phyloP scores from a whole-genome alignment of 768 basidiomycete genomes.

The Pseudohyphozyma bogoriensis region DNA sequence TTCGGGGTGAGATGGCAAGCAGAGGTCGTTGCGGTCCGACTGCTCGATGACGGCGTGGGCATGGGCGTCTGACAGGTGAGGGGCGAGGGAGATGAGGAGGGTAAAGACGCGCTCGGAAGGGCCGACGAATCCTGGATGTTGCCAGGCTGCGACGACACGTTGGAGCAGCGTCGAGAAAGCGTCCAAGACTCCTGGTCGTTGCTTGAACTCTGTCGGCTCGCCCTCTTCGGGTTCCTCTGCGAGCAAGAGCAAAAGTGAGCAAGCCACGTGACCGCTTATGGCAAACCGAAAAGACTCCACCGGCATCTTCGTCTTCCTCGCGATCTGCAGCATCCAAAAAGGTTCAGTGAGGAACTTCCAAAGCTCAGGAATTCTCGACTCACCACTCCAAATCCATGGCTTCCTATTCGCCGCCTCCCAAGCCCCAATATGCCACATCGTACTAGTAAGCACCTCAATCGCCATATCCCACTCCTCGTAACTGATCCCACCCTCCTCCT shows the following conservation, averaged over 20 bases:
- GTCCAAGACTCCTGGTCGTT: constrained; percentile 18
- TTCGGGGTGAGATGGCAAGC: constrained; percentile 30
- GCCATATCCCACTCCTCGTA: constrained; percentile 35
- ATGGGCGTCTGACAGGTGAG: constrained; percentile 34
- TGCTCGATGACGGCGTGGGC: constrained; percentile 29
- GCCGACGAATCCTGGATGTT: constrained; percentile 19
- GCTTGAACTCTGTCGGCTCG: constrained; percentile 1
- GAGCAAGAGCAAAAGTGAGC: too few species aligned
- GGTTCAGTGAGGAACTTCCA: too few species aligned
- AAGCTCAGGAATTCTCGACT: constrained; percentile 8
- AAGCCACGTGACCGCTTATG: background rate
- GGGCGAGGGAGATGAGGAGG: constrained; percentile 37
- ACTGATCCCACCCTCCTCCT: constrained; percentile 7
- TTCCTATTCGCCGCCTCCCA: constrained; percentile 23
- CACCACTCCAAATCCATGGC: constrained; percentile 27
- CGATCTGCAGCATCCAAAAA: too few species aligned
- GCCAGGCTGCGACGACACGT: constrained; percentile 25
- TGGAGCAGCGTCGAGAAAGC: constrained; percentile 26
- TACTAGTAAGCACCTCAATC: constrained; percentile 28
- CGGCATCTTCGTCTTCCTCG: background rate
- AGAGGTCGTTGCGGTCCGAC: constrained; percentile 25
- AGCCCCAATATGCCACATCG: constrained; percentile 23
- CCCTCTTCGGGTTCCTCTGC: constrained; percentile 20
- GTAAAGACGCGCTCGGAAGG: constrained; percentile 28
- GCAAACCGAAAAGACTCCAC: background rate